Evolutionary conservation across 73 alveolate species (phyloP), one percentile per base, ranked within the genome.

Genomic region (Stentor coeruleus): DNA sequence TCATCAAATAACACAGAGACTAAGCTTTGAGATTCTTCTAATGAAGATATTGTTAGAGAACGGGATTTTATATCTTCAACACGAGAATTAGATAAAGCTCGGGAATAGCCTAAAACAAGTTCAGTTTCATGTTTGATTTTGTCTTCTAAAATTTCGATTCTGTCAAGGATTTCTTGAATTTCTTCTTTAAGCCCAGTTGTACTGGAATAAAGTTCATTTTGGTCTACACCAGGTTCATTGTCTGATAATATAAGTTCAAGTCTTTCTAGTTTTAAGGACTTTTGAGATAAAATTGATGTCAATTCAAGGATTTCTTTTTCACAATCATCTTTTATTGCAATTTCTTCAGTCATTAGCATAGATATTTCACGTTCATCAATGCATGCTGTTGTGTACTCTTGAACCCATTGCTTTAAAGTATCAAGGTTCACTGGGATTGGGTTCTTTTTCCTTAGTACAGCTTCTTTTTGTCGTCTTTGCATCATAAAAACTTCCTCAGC

Each of bases 71-170:
- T 66, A 15, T 66, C 79, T 33, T 66, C 79, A 28, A 66, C 79
- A 28, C 33, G 26, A 26, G 79, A 66, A 40, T 66, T 66, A 14
- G 79, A 20, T 20, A 66, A 31, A 26, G 0, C 40, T 66, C 15
- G 36, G 79, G 79, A 66, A 0, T 15, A 20, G n/a, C 38, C 81
- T 39, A 72, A 59, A 35, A 89, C 82, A 66, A 85, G 85, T 15
- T 76, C 82, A 31, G 85, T 76, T 0, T 77, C 60, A 75, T 79
- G 86, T 20, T 59, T 87, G 28, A 49, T 39, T 74, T 89, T 89
- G 38, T 90, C 95, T 58, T 89, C 95, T 3, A 89, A 77, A 1
- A 86, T 58, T 38, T 91, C 97, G 38, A 89, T 42, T 39, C 72
- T 74, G 0, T 90, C 94, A 39, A 41, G 74, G 0, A 83, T 41